phyloP scores from a whole-genome alignment of 2,329 filamentous ascomycete species.

The Sphaerostilbella broomeana region DNA sequence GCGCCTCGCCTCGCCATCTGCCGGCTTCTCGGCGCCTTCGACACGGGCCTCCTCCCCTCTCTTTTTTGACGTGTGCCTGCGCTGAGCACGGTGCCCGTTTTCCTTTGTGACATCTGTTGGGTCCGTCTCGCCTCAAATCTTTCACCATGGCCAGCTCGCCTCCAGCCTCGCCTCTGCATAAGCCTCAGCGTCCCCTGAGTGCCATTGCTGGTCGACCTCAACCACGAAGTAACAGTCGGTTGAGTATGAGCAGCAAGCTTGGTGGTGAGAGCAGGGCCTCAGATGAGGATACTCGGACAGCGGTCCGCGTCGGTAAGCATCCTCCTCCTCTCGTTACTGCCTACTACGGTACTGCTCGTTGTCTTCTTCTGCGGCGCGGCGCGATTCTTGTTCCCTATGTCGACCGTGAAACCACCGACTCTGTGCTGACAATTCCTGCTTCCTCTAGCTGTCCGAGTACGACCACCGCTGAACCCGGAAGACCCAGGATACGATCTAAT shows the following conservation, averaged over 20 bases:
- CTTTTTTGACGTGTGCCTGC: background rate
- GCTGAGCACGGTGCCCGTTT: conserved; percentile 2
- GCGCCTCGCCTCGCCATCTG: conserved; percentile 13
- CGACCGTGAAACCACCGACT: no score
- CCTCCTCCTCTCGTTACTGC: conserved; percentile 24
- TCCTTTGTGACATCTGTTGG: conserved; percentile 11
- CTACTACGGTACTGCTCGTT: background rate
- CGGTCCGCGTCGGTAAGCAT: conserved; percentile 86
- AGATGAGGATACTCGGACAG: conserved; percentile 83
- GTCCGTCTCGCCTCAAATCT: conserved; percentile 15
- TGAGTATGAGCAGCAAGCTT: conserved; percentile 77
- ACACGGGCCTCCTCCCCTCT: conserved; percentile 8
- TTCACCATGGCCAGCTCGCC: conserved; percentile 60
- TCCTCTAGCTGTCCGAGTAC: conserved; percentile 74
- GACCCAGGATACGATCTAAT: conserved; percentile 95
- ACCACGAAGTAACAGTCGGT: conserved; percentile 69
- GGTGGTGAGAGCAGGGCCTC: conserved; percentile 73
- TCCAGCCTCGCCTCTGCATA: conserved; percentile 56
- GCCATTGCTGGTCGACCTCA: conserved; percentile 59
- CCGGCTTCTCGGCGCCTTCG: conserved; percentile 13
- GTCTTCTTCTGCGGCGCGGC: background rate
- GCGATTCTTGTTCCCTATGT: no score
- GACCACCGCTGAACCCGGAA: conserved; percentile 71
- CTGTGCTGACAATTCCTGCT: conserved; percentile 5
- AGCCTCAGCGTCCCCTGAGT: conserved; percentile 67